A percentile compares a stretch with the other conserved stretches of the same genome.
phyloP scores from a whole-genome alignment of 352 stramenopile genomes.

The Thalassiosira mediterranea region DNA sequence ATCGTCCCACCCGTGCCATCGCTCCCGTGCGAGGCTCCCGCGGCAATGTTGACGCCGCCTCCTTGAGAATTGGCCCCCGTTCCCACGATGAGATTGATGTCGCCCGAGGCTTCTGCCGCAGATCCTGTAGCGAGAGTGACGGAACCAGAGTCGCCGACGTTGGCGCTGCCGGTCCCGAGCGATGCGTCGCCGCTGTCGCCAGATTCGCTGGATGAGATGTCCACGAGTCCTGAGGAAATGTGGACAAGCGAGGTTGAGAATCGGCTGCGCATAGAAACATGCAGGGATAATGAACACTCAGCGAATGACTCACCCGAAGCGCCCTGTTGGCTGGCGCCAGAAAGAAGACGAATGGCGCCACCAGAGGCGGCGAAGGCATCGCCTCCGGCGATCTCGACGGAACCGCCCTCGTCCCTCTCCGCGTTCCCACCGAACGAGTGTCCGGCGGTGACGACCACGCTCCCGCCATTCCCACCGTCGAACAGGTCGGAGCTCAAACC shows the following conservation, averaged over 20 bases:
- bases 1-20: slow-evolving; percentile 32
- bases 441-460: slow-evolving; percentile 18
- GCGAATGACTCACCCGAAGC: slow-evolving; percentile 50
- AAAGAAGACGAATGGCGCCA: slow-evolving; percentile 25
- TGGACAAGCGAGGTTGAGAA: too few species aligned
- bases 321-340: slow-evolving; percentile 60
- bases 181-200: slow-evolving; percentile 51
- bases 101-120: slow-evolving; percentile 81
- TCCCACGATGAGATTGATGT: slow-evolving; percentile 84
- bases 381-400: slow-evolving; percentile 69
- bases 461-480: background rate
- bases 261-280: too few species aligned
- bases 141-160: slow-evolving; percentile 11
- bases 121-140: slow-evolving; percentile 64
- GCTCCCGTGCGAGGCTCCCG: slow-evolving; percentile 30
- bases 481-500: slow-evolving; percentile 38
- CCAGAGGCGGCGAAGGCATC: slow-evolving; percentile 64
- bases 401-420: slow-evolving; percentile 52
- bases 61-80: slow-evolving; percentile 34
- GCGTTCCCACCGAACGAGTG: slow-evolving; percentile 51
- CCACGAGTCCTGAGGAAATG: too few species aligned
- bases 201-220: slow-evolving; percentile 14
- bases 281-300: too few species aligned
- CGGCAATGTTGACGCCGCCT: slow-evolving; percentile 41
- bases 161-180: slow-evolving; percentile 66